These are phyloP conservation scores for Teunomyces pallodes DNA, from an alignment of 805 yeast genomes.

Conservation along the genomic window DNA sequence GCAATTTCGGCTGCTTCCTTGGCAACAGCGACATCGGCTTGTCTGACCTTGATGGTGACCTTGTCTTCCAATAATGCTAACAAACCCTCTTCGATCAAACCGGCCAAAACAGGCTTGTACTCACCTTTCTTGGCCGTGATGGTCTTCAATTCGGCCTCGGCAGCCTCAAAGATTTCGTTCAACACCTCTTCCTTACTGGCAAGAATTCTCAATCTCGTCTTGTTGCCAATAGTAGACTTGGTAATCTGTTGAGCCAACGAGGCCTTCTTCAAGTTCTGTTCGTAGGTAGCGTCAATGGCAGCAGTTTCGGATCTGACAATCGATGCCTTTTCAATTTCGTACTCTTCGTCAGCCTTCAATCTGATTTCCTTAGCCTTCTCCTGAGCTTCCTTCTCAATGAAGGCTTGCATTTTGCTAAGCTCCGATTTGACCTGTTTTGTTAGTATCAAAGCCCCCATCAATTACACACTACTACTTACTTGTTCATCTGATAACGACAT, in stretches of 20 bases:
- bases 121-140: slow-evolving; percentile 52
- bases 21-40: slow-evolving; percentile 60
- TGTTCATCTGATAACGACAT: slow-evolving; percentile 33
- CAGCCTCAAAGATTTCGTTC: slow-evolving; percentile 67
- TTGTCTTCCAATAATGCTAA: slow-evolving; percentile 70
- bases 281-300: slow-evolving; percentile 77
- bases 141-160: slow-evolving; percentile 59
- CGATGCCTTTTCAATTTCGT: slow-evolving; percentile 94
- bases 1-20: slow-evolving; percentile 63
- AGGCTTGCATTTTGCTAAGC: slow-evolving; percentile 96
- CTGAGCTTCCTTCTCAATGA: slow-evolving; percentile 98
- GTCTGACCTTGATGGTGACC: slow-evolving; percentile 64
- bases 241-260: slow-evolving; percentile 91
- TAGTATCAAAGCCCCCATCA: background rate
- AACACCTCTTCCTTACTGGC: slow-evolving; percentile 78
- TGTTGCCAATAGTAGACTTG: slow-evolving; percentile 92
- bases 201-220: slow-evolving; percentile 88
- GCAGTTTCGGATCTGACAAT: slow-evolving; percentile 91
- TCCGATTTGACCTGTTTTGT: slow-evolving; percentile 78
- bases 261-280: slow-evolving; percentile 84
- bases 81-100: slow-evolving; percentile 75
- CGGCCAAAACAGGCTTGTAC: slow-evolving; percentile 69
- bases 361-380: slow-evolving; percentile 96
- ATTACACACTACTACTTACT: slow-evolving; percentile 16
- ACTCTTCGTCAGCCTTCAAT: slow-evolving; percentile 97